Base-by-base conservation (phyloP, 2,329 filamentous ascomycete species). In the Aspergillus ochraceus region DNA sequence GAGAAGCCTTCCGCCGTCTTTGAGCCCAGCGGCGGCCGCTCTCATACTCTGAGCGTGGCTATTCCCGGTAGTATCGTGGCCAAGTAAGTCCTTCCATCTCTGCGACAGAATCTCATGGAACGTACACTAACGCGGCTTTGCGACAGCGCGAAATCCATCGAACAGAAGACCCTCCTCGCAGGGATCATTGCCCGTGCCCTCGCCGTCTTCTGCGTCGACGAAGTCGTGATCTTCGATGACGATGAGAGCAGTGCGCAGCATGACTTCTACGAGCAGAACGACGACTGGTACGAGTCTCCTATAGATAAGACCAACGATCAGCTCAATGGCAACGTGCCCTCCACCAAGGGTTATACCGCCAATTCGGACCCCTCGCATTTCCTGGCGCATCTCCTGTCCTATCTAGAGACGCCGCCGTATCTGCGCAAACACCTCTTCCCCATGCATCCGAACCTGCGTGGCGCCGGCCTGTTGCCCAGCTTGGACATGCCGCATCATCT, bases 401-500 rank as follows among this genome's bases (percentile, higher is more conserved):
- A 92, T 76, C 85, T 96, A 61, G 92, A 96, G 75, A 90, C 90
- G 4, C 92, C 92, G 30, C 90, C 91, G 1, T 89, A 95, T 75
- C 87, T 96, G 76, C 87, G 90, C 68, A 88, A 88, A 71, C 77
- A 83, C 2, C 81, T 96, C 3, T 94, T 96, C 67, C 88, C 89
- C 1, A 80, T 92, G 63, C 91, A 96, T 70, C 87, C 90, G 10
- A 93, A 96, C 71, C 81, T 96, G 47, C 82, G 86, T 45, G 86
- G 86, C 12, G 90, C 90, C 45, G 91, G 90, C 8, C 82, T 88
- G 45, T 79, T 96, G 29, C 90, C 90, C 0, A 90, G 86, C 69
- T 79, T 96, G 58, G 92, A 96, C 72, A 91, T 95, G 83, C 92
- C 92, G 17, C 90, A 94, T 73, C 92, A 96, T 75, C 82, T 92